Conservation (phyloP, 2,329 filamentous ascomycete genomes). For the Tolypocladium pustulatum region DNA sequence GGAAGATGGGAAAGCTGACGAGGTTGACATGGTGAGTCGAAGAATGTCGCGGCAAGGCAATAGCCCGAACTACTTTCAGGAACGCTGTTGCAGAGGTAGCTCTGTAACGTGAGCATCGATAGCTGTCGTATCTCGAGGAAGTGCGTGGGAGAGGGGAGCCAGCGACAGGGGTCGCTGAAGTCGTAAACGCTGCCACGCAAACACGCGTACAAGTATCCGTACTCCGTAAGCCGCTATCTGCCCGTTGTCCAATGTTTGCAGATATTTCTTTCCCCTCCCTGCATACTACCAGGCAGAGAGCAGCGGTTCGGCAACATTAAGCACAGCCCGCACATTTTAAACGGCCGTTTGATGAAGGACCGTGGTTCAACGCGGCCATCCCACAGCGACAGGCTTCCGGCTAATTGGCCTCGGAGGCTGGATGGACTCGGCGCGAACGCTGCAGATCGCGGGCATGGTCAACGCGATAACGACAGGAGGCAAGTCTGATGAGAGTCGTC, state of each 20-base stretch:
- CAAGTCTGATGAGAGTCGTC: neutral
- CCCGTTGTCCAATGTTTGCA: neutral
- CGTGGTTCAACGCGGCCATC: neutral
- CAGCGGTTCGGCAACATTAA: neutral
- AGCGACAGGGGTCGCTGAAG: neutral
- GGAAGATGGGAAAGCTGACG: neutral
- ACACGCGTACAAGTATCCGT: too few species aligned
- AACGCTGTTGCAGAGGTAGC: neutral
- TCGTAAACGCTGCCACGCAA: neutral
- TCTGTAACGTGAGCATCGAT: neutral
- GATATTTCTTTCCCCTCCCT: neutral
- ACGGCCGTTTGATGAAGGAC: neutral
- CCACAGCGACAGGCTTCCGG: neutral
- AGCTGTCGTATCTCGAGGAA: neutral
- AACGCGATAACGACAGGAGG: neutral
- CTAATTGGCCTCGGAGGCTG: neutral
- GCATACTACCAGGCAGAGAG: neutral
- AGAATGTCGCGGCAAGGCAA: neutral
- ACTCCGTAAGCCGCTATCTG: neutral
- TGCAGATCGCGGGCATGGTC: neutral
- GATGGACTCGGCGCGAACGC: neutral
- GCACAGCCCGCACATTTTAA: neutral
- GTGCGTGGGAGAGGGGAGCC: neutral
- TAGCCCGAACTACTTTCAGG: neutral
- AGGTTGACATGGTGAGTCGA: neutral